Evolutionary conservation across 2,329 filamentous ascomycete species (phyloP).

Genomic region (Arthroderma sp.): DNA sequence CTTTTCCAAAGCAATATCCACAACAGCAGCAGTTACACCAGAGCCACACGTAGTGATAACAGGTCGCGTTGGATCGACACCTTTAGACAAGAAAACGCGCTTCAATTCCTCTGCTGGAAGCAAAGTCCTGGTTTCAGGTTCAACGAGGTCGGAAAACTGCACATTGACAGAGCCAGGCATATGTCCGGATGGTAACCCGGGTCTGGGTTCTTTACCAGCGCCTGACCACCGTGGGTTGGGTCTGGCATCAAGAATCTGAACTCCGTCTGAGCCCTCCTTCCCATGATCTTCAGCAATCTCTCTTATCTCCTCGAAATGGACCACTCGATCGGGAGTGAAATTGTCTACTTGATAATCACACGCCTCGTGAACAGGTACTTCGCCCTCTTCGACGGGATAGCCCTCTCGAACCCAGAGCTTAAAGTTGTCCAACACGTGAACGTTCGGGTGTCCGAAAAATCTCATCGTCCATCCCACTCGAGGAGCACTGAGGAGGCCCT

Average conservation of each 20-base stretch:
- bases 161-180: conserved; percentile 79
- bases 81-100: conserved; percentile 64
- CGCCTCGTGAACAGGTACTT: conserved; percentile 24
- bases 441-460: conserved; percentile 75
- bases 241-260: conserved; percentile 83
- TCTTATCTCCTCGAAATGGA: conserved; percentile 69
- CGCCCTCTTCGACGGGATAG: conserved; percentile 66
- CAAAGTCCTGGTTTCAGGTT: conserved; percentile 70
- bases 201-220: conserved; percentile 70
- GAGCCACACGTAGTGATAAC: conserved; percentile 86
- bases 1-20: conserved; percentile 74
- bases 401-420: conserved; percentile 81
- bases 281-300: conserved; percentile 62
- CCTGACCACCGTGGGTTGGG: conserved; percentile 69
- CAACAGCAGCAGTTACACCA: conserved; percentile 80
- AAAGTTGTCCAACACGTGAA: conserved; percentile 93
- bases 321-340: conserved; percentile 53
- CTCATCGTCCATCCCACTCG: conserved; percentile 87
- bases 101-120: conserved; percentile 58
- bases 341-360: conserved; percentile 39
- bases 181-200: conserved; percentile 77
- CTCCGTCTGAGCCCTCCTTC: conserved; percentile 68
- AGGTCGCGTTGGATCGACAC: conserved; percentile 63
- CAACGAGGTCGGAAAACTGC: conserved; percentile 65
- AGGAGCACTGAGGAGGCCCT: conserved; percentile 88